Conservation (phyloP, 2,329 filamentous ascomycete species). For the Diaporthe ampelina region DNA sequence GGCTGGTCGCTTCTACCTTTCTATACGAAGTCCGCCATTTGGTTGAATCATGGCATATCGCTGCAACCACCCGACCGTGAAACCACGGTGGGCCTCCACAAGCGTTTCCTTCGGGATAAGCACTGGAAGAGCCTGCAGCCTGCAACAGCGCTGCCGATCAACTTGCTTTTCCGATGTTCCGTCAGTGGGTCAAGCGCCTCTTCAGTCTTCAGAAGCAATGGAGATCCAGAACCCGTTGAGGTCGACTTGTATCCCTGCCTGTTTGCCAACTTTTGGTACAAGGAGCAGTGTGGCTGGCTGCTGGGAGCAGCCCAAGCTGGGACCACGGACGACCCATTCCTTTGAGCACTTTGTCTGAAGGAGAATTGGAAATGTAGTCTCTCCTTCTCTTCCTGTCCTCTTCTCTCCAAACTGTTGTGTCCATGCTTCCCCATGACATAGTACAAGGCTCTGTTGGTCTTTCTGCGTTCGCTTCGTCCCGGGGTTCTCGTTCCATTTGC, state of each 20-base stretch:
- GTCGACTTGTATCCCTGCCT: constrained; percentile 16
- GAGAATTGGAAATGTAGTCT: not conserved
- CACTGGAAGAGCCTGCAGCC: constrained; percentile 9
- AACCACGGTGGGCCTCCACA: constrained; percentile 11
- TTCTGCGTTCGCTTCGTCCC: not conserved
- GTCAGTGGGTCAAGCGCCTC: constrained; percentile 15
- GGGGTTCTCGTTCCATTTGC: constrained; percentile 26
- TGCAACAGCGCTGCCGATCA: constrained; percentile 27
- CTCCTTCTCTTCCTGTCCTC: constrained; percentile 1
- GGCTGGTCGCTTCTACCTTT: not conserved
- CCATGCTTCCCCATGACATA: not conserved
- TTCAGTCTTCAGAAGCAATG: constrained; percentile 31
- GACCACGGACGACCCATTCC: constrained; percentile 9
- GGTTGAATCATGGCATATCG: constrained; percentile 24
- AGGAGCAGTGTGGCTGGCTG: constrained; percentile 4
- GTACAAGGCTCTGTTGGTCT: constrained; percentile 11
- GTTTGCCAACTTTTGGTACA: constrained; percentile 8
- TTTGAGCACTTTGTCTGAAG: not conserved
- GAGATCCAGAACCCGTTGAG: not conserved
- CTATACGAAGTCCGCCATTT: constrained; percentile 14
- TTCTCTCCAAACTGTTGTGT: not conserved
- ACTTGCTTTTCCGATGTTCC: constrained; percentile 10
- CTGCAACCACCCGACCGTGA: constrained; percentile 19
- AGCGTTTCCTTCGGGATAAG: not conserved
- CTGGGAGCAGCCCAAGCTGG: constrained; percentile 22